These are phyloP conservation scores for Hylodesmum podocarpum DNA, from an alignment of 306 rosid species.

Conservation along the genomic window DNA sequence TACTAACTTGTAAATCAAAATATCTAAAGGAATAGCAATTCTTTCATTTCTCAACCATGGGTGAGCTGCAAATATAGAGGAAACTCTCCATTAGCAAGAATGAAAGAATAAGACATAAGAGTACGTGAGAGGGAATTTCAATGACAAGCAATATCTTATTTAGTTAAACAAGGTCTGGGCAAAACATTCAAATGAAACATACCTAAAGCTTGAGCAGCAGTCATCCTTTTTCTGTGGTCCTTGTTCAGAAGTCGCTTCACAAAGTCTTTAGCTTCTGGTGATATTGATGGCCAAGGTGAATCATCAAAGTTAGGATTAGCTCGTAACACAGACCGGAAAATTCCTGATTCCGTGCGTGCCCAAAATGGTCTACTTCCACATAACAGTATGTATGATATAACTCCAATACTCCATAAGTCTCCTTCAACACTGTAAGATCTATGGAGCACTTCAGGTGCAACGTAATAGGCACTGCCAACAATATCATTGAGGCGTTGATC, in stretches of 20 bases:
- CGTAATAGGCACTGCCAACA: slow-evolving; percentile 98
- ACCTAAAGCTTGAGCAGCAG: slow-evolving; percentile 93
- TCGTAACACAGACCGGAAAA: slow-evolving; percentile 90
- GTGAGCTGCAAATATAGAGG: slow-evolving; percentile 71
- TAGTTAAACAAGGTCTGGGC: slow-evolving; percentile 14
- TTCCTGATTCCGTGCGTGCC: slow-evolving; percentile 98
- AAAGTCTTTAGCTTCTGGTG: slow-evolving; percentile 93
- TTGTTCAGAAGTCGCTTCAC: slow-evolving; percentile 91
- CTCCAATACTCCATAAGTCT: slow-evolving; percentile 97
- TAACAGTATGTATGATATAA: slow-evolving; percentile 83
- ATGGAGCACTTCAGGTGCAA: slow-evolving; percentile 96
- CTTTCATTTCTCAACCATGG: slow-evolving; percentile 87
- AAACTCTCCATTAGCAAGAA: slow-evolving; percentile 28
- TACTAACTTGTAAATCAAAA: slow-evolving; percentile 75
- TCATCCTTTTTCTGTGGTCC: slow-evolving; percentile 96
- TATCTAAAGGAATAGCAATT: slow-evolving; percentile 70
- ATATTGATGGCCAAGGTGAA: slow-evolving; percentile 90
- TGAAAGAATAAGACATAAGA: neutral
- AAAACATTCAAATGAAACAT: slow-evolving; percentile 38
- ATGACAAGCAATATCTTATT: slow-evolving; percentile 15
- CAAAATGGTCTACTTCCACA: slow-evolving; percentile 98
- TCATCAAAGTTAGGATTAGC: slow-evolving; percentile 93
- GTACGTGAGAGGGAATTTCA: neutral
- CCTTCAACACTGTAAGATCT: slow-evolving; percentile 90
- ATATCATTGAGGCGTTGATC: slow-evolving; percentile 91